phyloP scores from a whole-genome alignment of 495 filamentous ascomycete species.

The Penicillium macrosclerotiorum region DNA sequence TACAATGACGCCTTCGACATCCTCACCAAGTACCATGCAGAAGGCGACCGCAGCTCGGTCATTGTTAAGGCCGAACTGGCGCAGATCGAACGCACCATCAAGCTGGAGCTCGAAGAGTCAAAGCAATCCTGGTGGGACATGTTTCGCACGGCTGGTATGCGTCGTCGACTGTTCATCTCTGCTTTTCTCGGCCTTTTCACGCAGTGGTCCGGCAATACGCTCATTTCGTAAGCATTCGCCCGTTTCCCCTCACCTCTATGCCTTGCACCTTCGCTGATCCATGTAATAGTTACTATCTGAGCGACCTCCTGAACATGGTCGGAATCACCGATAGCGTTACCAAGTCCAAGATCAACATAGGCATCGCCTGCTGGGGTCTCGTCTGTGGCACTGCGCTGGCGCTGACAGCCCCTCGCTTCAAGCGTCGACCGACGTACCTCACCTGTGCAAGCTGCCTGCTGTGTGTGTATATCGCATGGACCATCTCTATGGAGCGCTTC shows the following conservation, averaged over 20 bases:
- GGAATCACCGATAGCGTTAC: conserved; percentile 49
- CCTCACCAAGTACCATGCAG: conserved; percentile 60
- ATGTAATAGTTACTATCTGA: conserved; percentile 48
- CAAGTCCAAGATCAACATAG: conserved; percentile 57
- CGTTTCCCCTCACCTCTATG: conserved; percentile 4
- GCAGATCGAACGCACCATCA: conserved; percentile 59
- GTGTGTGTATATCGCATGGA: conserved; percentile 58
- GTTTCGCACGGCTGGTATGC: conserved; percentile 53
- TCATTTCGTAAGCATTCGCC: conserved; percentile 47
- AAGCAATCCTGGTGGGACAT: conserved; percentile 56
- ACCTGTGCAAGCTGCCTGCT: conserved; percentile 51
- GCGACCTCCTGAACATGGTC: conserved; percentile 48
- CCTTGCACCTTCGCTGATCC: conserved; percentile 6
- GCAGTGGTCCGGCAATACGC: conserved; percentile 64
- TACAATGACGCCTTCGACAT: conserved; percentile 56
- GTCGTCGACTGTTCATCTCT: conserved; percentile 55
- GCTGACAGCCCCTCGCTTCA: conserved; percentile 50
- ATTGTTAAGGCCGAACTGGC: conserved; percentile 60
- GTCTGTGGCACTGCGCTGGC: conserved; percentile 51
- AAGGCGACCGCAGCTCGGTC: conserved; percentile 50
- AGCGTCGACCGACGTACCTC: conserved; percentile 58
- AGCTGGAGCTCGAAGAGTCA: conserved; percentile 52
- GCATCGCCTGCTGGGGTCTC: conserved; percentile 56
- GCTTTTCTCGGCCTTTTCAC: conserved; percentile 60
- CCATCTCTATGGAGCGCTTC: conserved; percentile 55